Evolutionary conservation across 768 basidiomycete genomes (phyloP), one percentile per base, ranked within the genome.

Genomic region (Gloeopeniophorella convolvens): DNA sequence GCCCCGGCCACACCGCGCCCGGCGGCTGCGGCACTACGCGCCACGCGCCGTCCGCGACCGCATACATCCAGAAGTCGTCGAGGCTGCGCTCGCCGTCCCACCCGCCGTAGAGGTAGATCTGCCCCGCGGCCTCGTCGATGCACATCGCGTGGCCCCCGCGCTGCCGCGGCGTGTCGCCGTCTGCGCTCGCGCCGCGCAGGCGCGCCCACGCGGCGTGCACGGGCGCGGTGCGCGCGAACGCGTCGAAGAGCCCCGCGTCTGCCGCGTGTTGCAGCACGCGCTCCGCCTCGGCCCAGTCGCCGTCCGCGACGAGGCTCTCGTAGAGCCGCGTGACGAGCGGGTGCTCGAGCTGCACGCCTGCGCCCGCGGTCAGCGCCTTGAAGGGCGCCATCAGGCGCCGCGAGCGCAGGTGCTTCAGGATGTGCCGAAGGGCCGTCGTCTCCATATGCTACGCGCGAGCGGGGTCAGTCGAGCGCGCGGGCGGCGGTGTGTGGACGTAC

Each of bases 111-210:
- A 90, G 72, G 61, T 89, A 89, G 24, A 90, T 78, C 36, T 75
- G 64, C 5, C 77, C 76, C 32, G 77, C 72, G 7, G 74, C 70
- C 20, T 74, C 67, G 60, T 89, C 87, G 55, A 89, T 78, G 57
- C 85, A 88, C 84, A 88, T 87, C 18, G 85, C 82, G 55, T 90
- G 86, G 0, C 88, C 89, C 13, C 88, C 85, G 0, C 89, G 78
- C 37, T 77, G 70, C 21, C 74, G 71, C 5, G 89, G 88, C 0
- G 74, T 65, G 56, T 86, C 83, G 8, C 79, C 80, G 58, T 83
- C 78, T 1, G 78, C 71, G 54, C 83, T 77, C n/a, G 76, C 72
- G 18, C 77, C 83, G 31, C 66, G 66, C 1, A 88, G 66, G 13
- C 74, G 76, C 21, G 67, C 73, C 85, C 88, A 90, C 4, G 72